phyloP scores from a whole-genome alignment of 2,329 filamentous ascomycete species.

The Colletotrichum lini region DNA sequence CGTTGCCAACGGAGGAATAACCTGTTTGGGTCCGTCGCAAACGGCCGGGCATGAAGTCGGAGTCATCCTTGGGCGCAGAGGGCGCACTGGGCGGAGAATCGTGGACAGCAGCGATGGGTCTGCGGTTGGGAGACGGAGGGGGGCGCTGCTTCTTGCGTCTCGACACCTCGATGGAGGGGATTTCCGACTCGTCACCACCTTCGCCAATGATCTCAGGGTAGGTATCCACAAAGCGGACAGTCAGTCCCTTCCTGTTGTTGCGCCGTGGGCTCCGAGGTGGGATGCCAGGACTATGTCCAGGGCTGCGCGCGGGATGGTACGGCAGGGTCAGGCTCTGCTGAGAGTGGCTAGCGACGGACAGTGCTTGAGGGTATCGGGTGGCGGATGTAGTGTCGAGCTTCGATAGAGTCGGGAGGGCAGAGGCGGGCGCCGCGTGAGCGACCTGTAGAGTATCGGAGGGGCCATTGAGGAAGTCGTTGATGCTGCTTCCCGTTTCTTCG shows the following conservation, averaged over 20 bases:
- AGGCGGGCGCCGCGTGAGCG: constrained; percentile 62
- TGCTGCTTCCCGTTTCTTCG: constrained; percentile 58
- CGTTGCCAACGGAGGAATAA: constrained; percentile 54
- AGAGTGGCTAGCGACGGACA: constrained; percentile 58
- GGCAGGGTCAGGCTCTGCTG: constrained; percentile 62
- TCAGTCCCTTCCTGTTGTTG: constrained; percentile 75
- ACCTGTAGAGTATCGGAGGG: constrained; percentile 69
- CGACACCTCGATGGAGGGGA: constrained; percentile 80
- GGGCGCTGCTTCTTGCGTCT: constrained; percentile 63
- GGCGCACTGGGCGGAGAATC: constrained; percentile 46
- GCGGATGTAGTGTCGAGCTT: constrained; percentile 70
- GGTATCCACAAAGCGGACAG: constrained; percentile 80
- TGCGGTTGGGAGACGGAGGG: constrained; percentile 47
- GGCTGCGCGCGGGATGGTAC: constrained; percentile 59
- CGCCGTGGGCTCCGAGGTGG: constrained; percentile 58
- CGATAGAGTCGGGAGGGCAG: constrained; percentile 61
- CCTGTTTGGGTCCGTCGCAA: constrained; percentile 73
- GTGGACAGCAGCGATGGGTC: constrained; percentile 48
- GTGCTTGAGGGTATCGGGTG: constrained; percentile 69
- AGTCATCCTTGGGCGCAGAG: constrained; percentile 49
- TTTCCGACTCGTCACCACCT: constrained; percentile 88
- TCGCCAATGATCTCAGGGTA: constrained; percentile 88
- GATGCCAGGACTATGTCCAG: constrained; percentile 39
- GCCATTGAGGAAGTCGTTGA: constrained; percentile 73
- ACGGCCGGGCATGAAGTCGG: constrained; percentile 67